Base-by-base conservation (phyloP, 345 rosid genomes). In the Eucalyptus decipiens region DNA sequence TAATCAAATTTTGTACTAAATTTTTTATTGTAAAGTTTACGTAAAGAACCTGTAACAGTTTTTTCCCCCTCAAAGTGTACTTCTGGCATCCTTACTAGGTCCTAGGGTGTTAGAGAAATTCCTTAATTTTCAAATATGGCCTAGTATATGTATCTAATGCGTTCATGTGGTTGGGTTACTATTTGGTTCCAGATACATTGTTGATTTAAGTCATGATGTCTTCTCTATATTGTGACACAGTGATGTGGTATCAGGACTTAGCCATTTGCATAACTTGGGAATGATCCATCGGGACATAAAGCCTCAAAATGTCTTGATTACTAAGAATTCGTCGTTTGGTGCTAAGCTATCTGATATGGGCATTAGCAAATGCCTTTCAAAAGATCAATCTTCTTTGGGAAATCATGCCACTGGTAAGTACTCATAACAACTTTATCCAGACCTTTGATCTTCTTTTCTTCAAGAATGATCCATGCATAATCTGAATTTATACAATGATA, bases 271-370 rank as follows among this genome's bases (percentile, higher is more conserved):
- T 48, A 0, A 2, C 15, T 48, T 48, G 49, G 5, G 49, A 48
- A 4, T 48, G 1, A 48, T 48, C 49, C 49, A 48, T 48, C 5
- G 5, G 49, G 49, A 48, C 49, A 4, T 48, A 12, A 48, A 48
- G 49, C 49, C 49, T 48, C 4, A 2, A 1, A 48, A 48, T 1
- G 49, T 48, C 0, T 48, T 48, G 88, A 95, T 97, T 86, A 91
- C 91, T 60, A 95, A 91, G 93, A 96, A 94, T 49, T 7, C 18
- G 2, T 9, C 21, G 17, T 51, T 51, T 0, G 1, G 21, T 90
- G 98, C 98, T 42, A 96, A 97, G 93, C 95, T 97, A 89, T 97
- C 99, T 86, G 98, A 97, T 92, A 97, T 97, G 99, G 99, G 99
- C 85, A 96, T 97, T 86, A 97, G 98, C 93, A 97, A 88, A 91